Conservation (phyloP, 2,329 filamentous ascomycete species). For the Diaporthe longicolla region DNA sequence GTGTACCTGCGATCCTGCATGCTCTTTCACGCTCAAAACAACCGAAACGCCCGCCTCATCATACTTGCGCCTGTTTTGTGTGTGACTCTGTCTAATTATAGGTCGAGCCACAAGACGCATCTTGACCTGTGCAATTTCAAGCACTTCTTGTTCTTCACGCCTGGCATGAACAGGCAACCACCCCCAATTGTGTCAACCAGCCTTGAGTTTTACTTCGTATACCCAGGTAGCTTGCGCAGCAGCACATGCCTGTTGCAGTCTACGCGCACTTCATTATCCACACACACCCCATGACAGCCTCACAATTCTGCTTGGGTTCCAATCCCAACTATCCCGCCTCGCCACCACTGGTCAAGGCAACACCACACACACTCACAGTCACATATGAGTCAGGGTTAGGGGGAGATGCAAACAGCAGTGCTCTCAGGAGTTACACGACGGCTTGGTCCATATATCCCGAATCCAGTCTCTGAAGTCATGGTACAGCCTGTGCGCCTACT, state of each 20-base stretch:
- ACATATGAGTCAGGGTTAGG: background rate
- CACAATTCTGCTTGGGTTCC: background rate
- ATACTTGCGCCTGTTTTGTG: conserved; percentile 1
- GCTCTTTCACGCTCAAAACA: conserved; percentile 15
- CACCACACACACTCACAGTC: background rate
- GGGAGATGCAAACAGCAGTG: background rate
- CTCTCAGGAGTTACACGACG: background rate
- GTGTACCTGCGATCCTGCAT: conserved; percentile 36
- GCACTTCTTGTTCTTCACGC: conserved; percentile 4
- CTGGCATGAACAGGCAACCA: conserved; percentile 1
- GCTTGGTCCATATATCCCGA: background rate
- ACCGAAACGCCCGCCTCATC: conserved; percentile 36
- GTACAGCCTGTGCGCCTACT: background rate
- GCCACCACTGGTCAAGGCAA: background rate
- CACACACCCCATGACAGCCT: conserved; percentile 20
- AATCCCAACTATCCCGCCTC: background rate
- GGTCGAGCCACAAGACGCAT: background rate
- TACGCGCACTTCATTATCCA: background rate
- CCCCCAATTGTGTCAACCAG: background rate
- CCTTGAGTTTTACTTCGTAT: background rate
- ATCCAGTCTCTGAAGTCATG: background rate
- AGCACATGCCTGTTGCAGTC: conserved; percentile 2
- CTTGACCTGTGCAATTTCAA: background rate
- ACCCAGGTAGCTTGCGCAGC: background rate
- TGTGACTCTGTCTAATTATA: conserved; percentile 22